phyloP scores from a whole-genome alignment of 78 protist genomes.

The Dictyostelium firmibasis region DNA sequence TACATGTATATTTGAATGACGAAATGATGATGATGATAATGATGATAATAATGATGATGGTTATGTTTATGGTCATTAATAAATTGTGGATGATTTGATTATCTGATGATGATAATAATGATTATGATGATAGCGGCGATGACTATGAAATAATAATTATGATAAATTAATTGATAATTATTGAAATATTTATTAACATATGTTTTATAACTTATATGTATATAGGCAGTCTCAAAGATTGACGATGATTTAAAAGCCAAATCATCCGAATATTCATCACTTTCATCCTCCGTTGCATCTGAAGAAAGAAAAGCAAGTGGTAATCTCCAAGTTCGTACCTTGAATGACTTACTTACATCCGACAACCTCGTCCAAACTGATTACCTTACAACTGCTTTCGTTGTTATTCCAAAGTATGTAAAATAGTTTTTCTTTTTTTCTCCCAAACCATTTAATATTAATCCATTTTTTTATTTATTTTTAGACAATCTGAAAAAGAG shows the following conservation, averaged over 20 bases:
- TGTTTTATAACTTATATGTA: background rate
- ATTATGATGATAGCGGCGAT: background rate
- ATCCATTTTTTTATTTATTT: background rate
- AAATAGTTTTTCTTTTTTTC: too few species aligned
- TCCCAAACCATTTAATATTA: background rate
- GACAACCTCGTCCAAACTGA: constrained; percentile 78
- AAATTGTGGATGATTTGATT: too few species aligned
- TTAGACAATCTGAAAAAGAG: constrained; percentile 10
- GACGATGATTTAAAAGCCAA: constrained; percentile 74
- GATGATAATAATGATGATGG: background rate
- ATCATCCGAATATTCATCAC: constrained; percentile 25
- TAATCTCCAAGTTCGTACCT: constrained; percentile 63
- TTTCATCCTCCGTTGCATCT: constrained; percentile 53
- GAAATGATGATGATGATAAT: too few species aligned
- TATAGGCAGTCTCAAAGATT: constrained; percentile 49
- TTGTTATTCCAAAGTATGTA: constrained; percentile 76
- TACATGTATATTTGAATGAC: too few species aligned
- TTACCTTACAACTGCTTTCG: constrained; percentile 84
- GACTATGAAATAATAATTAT: too few species aligned
- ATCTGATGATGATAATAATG: background rate
- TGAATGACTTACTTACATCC: constrained; percentile 36
- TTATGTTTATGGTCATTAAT: too few species aligned
- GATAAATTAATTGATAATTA: too few species aligned
- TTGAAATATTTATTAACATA: background rate
- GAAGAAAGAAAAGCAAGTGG: constrained; percentile 82